A percentile compares a stretch with the other conserved stretches of the same genome.
Conservation (phyloP, 208 protist species). For the Histomonas meleagridis region DNA sequence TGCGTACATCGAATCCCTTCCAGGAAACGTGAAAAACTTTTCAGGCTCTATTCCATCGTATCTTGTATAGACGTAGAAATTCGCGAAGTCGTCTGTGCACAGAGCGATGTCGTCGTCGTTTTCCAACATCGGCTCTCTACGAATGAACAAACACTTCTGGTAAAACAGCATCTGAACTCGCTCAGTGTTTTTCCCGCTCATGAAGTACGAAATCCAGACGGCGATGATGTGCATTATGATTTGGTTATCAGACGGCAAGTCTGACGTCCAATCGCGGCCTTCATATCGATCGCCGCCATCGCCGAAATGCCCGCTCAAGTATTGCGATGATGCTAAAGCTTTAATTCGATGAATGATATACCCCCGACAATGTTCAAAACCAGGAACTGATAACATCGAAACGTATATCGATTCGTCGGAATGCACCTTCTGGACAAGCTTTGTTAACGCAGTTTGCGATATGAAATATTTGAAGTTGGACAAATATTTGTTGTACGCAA, state of each 20-base stretch:
- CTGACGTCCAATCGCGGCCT: not conserved
- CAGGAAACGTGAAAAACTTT: not conserved
- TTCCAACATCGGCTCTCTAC: not conserved
- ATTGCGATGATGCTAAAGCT: not conserved
- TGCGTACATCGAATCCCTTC: not conserved
- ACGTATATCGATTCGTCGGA: not conserved
- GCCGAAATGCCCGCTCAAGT: not conserved
- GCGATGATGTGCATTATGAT: not conserved
- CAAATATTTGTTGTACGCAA: not conserved
- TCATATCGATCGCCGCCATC: not conserved
- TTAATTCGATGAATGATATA: not conserved
- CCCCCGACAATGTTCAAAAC: not conserved
- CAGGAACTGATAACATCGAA: not conserved
- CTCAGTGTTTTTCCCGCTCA: not conserved
- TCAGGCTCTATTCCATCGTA: not conserved
- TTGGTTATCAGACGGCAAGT: not conserved
- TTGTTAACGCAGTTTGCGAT: not conserved
- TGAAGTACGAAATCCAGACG: not conserved
- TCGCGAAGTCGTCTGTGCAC: not conserved
- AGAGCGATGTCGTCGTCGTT: not conserved
- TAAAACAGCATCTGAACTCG: not conserved
- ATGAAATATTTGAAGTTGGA: not conserved
- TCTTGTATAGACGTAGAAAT: not conserved
- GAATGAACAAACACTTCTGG: not conserved
- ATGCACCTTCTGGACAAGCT: not conserved